phyloP scores from a whole-genome alignment of 108 stramenopile genomes.

The Discostella stelligeroides region DNA sequence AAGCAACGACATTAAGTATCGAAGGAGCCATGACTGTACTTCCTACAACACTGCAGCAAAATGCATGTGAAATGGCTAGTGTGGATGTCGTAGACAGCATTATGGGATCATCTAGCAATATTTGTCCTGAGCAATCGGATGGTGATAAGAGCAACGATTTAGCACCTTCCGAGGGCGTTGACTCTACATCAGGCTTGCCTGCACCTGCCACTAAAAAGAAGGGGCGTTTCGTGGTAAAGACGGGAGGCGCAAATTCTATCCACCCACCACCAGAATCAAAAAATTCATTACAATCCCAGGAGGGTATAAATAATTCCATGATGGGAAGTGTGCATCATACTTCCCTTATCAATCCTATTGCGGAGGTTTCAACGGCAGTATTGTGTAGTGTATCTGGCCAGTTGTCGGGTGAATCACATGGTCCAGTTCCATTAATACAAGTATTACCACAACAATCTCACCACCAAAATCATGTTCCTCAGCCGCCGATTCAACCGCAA shows the following conservation, averaged over 20 bases:
- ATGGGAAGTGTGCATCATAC: not conserved
- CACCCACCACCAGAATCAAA: not conserved
- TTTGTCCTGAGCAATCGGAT: not conserved
- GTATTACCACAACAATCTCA: not conserved
- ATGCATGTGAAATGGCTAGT: not conserved
- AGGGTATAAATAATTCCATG: not conserved
- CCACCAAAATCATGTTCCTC: slow-evolving; percentile 5
- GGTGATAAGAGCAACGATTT: not conserved
- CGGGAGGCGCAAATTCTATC: slow-evolving; percentile 18
- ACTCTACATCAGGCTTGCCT: not conserved
- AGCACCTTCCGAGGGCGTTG: not conserved
- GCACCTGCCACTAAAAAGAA: slow-evolving; percentile 15
- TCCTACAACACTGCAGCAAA: not conserved
- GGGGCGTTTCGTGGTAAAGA: slow-evolving; percentile 25
- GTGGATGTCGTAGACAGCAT: not conserved
- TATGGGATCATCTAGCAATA: not conserved
- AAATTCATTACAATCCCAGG: not conserved
- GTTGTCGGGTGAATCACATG: slow-evolving; percentile 4
- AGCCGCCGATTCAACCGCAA: slow-evolving; percentile 1
- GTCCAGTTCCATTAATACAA: not conserved
- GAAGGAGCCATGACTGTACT: not conserved
- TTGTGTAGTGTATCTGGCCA: slow-evolving; percentile 27
- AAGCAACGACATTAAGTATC: not conserved
- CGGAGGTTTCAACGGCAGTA: not conserved
- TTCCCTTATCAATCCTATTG: not conserved